These are phyloP conservation scores for Solanum medicagineum DNA, from an alignment of 257 asterid genomes.

Conservation along the genomic window DNA sequence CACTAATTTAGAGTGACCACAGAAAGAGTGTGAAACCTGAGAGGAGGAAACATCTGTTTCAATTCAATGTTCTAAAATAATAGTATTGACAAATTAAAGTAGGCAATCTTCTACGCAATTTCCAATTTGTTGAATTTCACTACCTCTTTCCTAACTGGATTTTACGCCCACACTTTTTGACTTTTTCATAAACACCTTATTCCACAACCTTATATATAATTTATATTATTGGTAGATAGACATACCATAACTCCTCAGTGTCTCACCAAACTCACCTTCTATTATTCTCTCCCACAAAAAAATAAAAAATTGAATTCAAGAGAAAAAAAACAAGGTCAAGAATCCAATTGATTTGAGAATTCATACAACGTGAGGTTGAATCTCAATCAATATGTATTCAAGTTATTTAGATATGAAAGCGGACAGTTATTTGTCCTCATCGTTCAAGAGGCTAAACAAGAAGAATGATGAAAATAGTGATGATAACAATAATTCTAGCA, in stretches of 20 bases:
- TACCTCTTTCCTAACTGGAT: too few species aligned
- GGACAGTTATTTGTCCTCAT: slow-evolving; percentile 24
- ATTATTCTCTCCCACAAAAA: background rate
- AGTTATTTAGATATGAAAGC: slow-evolving; percentile 26
- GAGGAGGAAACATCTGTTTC: background rate
- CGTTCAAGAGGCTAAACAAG: slow-evolving; percentile 38
- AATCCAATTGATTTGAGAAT: background rate
- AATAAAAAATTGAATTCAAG: background rate
- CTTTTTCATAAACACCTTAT: background rate
- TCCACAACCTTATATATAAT: background rate
- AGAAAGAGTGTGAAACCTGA: background rate
- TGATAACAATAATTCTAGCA: background rate
- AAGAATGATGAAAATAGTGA: background rate
- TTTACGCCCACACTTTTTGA: background rate
- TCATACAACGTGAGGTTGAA: too few species aligned
- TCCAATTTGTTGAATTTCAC: too few species aligned
- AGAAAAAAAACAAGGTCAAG: background rate
- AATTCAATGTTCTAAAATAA: background rate
- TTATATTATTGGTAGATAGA: background rate
- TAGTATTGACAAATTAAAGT: background rate
- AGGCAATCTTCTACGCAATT: too few species aligned
- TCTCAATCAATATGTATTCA: too few species aligned
- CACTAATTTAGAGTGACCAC: too few species aligned
- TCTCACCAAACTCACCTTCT: background rate
- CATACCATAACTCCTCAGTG: background rate